These are phyloP conservation scores for Boletus speciosus DNA, from an alignment of 768 basidiomycete species.

Conservation along the genomic window DNA sequence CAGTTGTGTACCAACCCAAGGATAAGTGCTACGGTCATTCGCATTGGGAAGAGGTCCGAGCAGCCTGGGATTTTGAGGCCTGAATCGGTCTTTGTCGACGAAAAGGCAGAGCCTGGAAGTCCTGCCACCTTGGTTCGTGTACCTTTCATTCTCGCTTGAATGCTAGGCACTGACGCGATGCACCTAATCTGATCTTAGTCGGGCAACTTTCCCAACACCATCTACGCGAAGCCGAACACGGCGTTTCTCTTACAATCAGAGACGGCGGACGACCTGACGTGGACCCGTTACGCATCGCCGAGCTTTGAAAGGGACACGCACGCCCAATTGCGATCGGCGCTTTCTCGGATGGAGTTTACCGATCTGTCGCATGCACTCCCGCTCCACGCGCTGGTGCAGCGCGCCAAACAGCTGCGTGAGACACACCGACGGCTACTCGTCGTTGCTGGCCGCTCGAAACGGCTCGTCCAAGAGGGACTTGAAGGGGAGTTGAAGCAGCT, in stretches of 20 bases:
- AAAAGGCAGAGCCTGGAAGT: conserved; percentile 33
- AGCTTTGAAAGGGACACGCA: conserved; percentile 7
- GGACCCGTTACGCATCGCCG: conserved; percentile 56
- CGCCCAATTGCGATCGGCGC: conserved; percentile 32
- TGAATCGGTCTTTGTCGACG: conserved; percentile 55
- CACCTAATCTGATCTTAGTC: conserved; percentile 33
- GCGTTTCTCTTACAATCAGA: conserved; percentile 69
- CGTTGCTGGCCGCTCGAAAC: conserved; percentile 72
- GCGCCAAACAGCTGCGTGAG: conserved; percentile 29
- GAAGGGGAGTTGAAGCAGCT: conserved; percentile 54
- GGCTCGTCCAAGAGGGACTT: conserved; percentile 61
- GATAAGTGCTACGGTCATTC: conserved; percentile 71
- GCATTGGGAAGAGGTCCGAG: conserved; percentile 42
- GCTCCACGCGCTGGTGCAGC: conserved; percentile 52
- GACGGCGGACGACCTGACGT: conserved; percentile 77
- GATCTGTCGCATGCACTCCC: conserved; percentile 48
- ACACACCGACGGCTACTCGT: conserved; percentile 48
- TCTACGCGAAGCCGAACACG: conserved; percentile 64
- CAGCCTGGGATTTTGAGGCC: conserved; percentile 52
- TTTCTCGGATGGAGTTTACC: conserved; percentile 64
- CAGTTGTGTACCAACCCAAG: conserved; percentile 66
- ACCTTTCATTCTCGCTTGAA: background rate
- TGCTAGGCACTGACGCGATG: background rate
- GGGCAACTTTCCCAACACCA: conserved; percentile 58
- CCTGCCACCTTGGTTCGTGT: conserved; percentile 7